These are phyloP conservation scores for Auriscalpium vulgare DNA, from an alignment of 768 basidiomycete species.

Conservation along the genomic window DNA sequence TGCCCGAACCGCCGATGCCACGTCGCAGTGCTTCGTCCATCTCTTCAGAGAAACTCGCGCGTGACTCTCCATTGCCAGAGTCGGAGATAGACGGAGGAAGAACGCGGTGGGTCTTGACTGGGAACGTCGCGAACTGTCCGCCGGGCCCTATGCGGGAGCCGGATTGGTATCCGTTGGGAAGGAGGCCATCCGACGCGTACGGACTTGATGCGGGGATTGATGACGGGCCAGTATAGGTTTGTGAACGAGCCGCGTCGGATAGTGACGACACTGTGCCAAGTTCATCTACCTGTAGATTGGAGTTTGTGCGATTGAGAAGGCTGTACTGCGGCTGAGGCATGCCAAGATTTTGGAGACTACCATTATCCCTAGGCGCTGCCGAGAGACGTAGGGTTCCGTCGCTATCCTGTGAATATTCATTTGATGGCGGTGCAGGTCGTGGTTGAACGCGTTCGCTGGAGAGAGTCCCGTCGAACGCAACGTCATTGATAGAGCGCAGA, in stretches of 20 bases:
- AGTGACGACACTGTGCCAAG: neutral
- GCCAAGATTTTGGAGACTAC: neutral
- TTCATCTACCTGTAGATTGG: neutral
- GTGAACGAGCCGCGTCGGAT: neutral
- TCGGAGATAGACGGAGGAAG: neutral
- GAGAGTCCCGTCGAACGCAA: constrained; percentile 35
- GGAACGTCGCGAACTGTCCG: constrained; percentile 63
- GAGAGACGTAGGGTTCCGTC: neutral
- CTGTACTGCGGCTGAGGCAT: neutral
- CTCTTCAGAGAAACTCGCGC: constrained; percentile 8
- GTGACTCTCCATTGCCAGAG: constrained; percentile 8
- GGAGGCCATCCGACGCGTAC: constrained; percentile 1
- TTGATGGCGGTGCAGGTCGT: neutral
- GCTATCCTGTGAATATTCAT: neutral
- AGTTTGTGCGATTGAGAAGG: neutral
- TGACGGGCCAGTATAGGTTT: neutral
- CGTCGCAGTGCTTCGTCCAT: neutral
- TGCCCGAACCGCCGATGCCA: neutral
- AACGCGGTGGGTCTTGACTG: constrained; percentile 33
- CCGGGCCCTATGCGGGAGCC: constrained; percentile 19
- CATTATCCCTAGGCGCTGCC: too few relatives aligned
- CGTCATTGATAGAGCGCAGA: constrained; percentile 42
- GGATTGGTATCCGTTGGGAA: neutral
- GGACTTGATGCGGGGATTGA: constrained; percentile 11
- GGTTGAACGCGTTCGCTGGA: constrained; percentile 21